Conservation (phyloP, 805 yeast genomes). For the Candida taoyuanica region DNA sequence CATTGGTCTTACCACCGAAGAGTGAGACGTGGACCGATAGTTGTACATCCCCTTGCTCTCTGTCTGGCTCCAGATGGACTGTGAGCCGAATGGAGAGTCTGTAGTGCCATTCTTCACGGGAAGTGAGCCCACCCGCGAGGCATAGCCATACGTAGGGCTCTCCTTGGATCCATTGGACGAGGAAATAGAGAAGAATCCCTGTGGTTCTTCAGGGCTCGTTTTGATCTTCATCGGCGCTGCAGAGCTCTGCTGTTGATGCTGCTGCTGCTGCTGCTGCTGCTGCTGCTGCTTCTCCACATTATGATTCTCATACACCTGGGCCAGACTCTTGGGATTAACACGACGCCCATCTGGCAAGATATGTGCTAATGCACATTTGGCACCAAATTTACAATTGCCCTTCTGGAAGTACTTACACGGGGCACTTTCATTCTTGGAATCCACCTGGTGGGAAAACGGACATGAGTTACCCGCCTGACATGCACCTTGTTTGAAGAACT, state of each 20-base stretch:
- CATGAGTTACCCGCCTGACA: constrained; percentile 94
- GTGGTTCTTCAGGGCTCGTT: background rate
- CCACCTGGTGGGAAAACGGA: constrained; percentile 79
- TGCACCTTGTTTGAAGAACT: constrained; percentile 84
- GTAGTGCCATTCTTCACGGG: background rate
- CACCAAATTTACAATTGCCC: constrained; percentile 96
- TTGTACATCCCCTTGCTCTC: constrained; percentile 2
- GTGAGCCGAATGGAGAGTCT: constrained; percentile 10
- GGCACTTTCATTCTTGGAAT: constrained; percentile 41
- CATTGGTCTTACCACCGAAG: constrained; percentile 16
- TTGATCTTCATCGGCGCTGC: background rate
- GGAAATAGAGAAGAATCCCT: background rate
- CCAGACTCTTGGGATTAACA: constrained; percentile 48
- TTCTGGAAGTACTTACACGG: constrained; percentile 93
- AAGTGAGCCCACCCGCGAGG: constrained; percentile 11
- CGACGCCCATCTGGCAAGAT: constrained; percentile 84
- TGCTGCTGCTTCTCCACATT: constrained; percentile 1
- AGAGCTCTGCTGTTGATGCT: background rate
- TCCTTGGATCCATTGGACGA: background rate
- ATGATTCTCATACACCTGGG: constrained; percentile 29
- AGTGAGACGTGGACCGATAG: constrained; percentile 20
- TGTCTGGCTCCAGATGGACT: constrained; percentile 20
- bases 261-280: background rate
- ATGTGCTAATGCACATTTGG: constrained; percentile 92
- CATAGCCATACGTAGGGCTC: constrained; percentile 1